Evolutionary conservation across 1,284 basidiomycete species (phyloP), one percentile per base, ranked within the genome.

Genomic region (Kalmanozyma brasiliensis): DNA sequence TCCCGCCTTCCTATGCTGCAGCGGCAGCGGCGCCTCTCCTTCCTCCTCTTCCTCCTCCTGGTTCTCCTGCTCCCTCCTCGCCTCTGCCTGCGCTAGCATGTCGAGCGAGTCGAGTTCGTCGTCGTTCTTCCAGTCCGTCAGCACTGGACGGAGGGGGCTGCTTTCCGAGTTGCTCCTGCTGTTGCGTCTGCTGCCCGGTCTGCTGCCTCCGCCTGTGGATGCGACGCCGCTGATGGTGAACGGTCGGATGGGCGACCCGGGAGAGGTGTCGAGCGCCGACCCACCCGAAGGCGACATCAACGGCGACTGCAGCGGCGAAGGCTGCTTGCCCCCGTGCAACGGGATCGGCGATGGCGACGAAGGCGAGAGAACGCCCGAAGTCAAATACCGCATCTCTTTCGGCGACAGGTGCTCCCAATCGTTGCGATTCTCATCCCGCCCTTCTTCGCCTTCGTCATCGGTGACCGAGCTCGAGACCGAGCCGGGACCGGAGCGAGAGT

Each of bases 361-460:
- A 3, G 63, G 62, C 3, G 60, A 66, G 9, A 57, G 33, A 13
- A 69, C 66, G 2, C 67, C 60, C 8, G 69, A 64, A 1, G 68
- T 46, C 4, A 81, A 65, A 36, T 68, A 65, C 3, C 65, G 66
- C 78, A 81, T 81, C 38, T 80, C 79, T 33, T 74, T 73, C 10
- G 79, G 79, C 24, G 68, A 73, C 32, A 81, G 53, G 46, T 80
- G 74, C 40, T 81, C 79, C 79, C 79, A 81, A 24, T 73, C 68
- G 38, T 72, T 76, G 20, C 65, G 57, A 23, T 77, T 77, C 44
- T 73, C 75, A 46, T 78, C 74, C 17, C 58, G 17, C 14, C 41
- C 49, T 13, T 26, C 57, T 9, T 51, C 51, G 14, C 48, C 42
- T 23, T 51, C 48, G 23, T 42, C 62, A 14, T 60, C 65, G 4